Evolutionary conservation across 441 rosid species (phyloP).

Genomic region (Cnidoscolus chayamansa): DNA sequence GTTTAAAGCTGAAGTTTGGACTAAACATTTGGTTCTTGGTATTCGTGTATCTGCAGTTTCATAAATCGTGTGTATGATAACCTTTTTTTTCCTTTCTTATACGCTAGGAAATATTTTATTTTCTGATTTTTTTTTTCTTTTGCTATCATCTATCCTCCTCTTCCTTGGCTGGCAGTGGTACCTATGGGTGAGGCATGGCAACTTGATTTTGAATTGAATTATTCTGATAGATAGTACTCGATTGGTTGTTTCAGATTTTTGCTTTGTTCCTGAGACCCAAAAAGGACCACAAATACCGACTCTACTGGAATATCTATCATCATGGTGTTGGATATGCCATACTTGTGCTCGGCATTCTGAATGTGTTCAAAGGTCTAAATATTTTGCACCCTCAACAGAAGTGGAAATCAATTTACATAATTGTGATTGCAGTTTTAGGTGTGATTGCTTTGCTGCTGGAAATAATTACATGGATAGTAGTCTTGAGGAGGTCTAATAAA

Average conservation of each 20-base stretch:
- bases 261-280: constrained; percentile 50
- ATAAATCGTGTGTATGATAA: not conserved
- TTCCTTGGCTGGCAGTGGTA: constrained; percentile 11
- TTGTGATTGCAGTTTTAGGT: constrained; percentile 29
- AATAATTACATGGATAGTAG: constrained; percentile 35
- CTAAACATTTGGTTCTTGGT: not conserved
- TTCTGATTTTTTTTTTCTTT: not conserved
- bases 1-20: not conserved
- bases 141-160: not conserved
- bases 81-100: not conserved
- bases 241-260: constrained; percentile 30
- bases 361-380: constrained; percentile 51
- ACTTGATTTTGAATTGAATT: not conserved
- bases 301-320: constrained; percentile 62
- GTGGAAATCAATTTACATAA: constrained; percentile 37
- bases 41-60: not conserved
- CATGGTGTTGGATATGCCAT: constrained; percentile 41
- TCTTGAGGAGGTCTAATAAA: constrained; percentile 34
- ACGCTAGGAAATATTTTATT: not conserved
- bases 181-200: not conserved
- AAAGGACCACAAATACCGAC: constrained; percentile 49
- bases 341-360: constrained; percentile 38
- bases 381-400: constrained; percentile 37
- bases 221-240: not conserved
- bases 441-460: constrained; percentile 38